Base-by-base conservation (phyloP, 345 rosid genomes). In the Citrus maxima region DNA sequence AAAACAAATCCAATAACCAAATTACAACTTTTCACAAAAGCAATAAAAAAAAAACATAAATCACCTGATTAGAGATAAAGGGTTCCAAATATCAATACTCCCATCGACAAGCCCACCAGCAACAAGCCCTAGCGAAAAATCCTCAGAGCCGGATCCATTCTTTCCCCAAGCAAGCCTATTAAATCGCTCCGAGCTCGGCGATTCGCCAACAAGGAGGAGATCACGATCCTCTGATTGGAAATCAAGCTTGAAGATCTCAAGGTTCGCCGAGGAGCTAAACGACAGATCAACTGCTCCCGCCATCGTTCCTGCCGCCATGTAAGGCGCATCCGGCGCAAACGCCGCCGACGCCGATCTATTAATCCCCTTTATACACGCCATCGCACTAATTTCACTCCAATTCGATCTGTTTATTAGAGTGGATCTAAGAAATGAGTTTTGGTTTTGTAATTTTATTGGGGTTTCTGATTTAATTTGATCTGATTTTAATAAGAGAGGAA, bases 261-360 rank as follows among this genome's bases (percentile, higher is more conserved):
- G 92, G 73, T 82, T 89, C 25, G 98, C 98, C 25, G 98, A 90
- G 13, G 98, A 94, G 76, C 98, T 97, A 81, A 97, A 97, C 16
- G 97, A 94, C 67, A 87, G 90, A 90, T 97, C 99, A 82, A 97
- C 98, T 21, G 98, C 99, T 42, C 98, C 98, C 7, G 98, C 99
- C 99, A 94, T 93, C 77, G 99, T 97, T 7, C 99, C 99, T 34
- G 99, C 97, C 18, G 99, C 99, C 94, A 97, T 86, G 88, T 97
- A 97, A 6, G 95, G 98, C 62, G 93, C 91, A 34, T 94, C 98
- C 84, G 98, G 99, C 65, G 99, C 88, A 70, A 97, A 77, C 21
- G 99, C 98, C 84, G 92, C 98, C 70, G 95, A 89, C 90, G 99
- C 97, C 87, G 98, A 97, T 89, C 98, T 82, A 79, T 74, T 92